Percentiles rank a stretch among this genome's conserved stretches.
Evolutionary conservation across 495 filamentous ascomycete species (phyloP).

Genomic region (Podospora pseudoanserina): DNA sequence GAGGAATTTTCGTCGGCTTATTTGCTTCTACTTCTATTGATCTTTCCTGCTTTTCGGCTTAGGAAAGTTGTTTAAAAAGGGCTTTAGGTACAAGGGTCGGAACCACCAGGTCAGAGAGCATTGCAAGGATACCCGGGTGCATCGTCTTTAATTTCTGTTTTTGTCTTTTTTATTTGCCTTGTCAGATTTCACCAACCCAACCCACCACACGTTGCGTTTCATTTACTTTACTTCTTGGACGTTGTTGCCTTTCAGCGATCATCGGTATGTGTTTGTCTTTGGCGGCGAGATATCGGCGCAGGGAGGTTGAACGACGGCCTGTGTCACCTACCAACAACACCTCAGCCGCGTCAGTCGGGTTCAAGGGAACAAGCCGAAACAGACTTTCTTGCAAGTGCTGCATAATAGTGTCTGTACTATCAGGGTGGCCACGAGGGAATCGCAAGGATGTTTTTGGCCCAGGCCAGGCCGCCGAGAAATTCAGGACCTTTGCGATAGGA

Average conservation of each 20-base stretch:
- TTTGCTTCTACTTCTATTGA: neutral
- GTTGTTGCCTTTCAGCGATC: neutral
- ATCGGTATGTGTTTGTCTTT: neutral
- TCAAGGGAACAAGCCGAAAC: neutral
- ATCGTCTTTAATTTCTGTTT: constrained; percentile 13
- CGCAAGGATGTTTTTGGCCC: neutral
- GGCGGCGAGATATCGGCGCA: neutral
- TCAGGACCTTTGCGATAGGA: neutral
- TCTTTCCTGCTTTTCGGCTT: neutral
- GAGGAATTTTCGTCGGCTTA: neutral
- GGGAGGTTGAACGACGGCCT: neutral
- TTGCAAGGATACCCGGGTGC: constrained; percentile 28
- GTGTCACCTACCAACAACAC: neutral
- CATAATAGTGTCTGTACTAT: neutral
- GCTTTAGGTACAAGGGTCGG: constrained; percentile 4
- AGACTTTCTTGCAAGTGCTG: neutral
- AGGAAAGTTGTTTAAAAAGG: constrained; percentile 2
- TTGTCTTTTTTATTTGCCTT: neutral
- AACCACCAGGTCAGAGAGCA: constrained; percentile 7
- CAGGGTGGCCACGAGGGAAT: neutral
- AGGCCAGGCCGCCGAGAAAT: neutral
- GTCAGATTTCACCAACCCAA: neutral
- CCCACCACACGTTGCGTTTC: neutral
- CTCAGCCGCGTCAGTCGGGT: neutral
- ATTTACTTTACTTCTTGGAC: neutral